Conservation (phyloP, 176 grass and related monocot genomes). For the Ensete ventricosum region DNA sequence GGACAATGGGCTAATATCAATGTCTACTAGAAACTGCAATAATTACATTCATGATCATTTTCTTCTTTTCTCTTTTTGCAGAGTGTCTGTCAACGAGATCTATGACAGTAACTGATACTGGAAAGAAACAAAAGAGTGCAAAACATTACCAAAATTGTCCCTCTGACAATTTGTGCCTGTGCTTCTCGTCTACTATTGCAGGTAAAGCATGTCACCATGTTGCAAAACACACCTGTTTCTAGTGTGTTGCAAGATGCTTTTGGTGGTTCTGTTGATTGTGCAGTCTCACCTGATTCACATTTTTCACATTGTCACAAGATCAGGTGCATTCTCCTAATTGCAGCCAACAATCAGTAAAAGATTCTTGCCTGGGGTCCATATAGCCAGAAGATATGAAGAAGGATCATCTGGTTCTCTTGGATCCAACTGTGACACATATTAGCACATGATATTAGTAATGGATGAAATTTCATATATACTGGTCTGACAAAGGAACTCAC, state of each 20-base stretch:
- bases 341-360: not conserved
- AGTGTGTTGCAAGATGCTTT: constrained; percentile 44
- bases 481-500: constrained; percentile 30
- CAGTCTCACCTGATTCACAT: constrained; percentile 60
- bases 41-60: not conserved
- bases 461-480: not conserved
- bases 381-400: constrained; percentile 59
- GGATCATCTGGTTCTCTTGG: constrained; percentile 68
- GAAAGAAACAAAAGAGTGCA: constrained; percentile 1
- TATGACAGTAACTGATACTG: constrained; percentile 1
- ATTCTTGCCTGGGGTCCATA: constrained; percentile 73
- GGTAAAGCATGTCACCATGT: constrained; percentile 40
- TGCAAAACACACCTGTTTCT: constrained; percentile 45
- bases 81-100: not conserved
- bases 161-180: constrained; percentile 60
- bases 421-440: constrained; percentile 37
- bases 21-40: not conserved
- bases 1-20: not conserved
- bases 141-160: constrained; percentile 53
- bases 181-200: constrained; percentile 64
- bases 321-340: not conserved
- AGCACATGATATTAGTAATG: constrained; percentile 8
- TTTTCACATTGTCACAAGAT: not conserved
- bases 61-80: not conserved
- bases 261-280: constrained; percentile 69